Conservation (phyloP, 2,329 filamentous ascomycete genomes). For the Penicillium sp. region DNA sequence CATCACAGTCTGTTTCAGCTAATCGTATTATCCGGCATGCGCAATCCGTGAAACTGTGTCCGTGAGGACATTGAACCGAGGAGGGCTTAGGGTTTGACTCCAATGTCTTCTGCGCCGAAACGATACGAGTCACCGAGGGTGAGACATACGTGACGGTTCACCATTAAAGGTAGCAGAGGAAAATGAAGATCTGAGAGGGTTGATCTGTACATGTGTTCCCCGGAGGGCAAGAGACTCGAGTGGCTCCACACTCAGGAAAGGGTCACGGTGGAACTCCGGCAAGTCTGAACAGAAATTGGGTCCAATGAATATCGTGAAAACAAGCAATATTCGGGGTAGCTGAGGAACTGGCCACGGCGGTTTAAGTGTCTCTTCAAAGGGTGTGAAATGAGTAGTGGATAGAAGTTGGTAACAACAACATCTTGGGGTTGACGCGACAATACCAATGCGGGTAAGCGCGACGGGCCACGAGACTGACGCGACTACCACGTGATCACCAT, state of each 20-base stretch:
- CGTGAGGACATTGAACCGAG: slow-evolving; percentile 58
- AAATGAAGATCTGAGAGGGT: slow-evolving; percentile 77
- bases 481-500: neutral
- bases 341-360: slow-evolving; percentile 1
- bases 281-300: slow-evolving; percentile 18
- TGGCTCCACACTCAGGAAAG: slow-evolving; percentile 27
- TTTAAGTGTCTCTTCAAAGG: neutral
- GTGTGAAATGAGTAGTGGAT: slow-evolving; percentile 12
- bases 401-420: slow-evolving; percentile 1
- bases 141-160: slow-evolving; percentile 34
- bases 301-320: slow-evolving; percentile 13
- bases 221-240: slow-evolving; percentile 40
- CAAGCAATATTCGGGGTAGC: slow-evolving; percentile 6
- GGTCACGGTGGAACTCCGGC: slow-evolving; percentile 8
- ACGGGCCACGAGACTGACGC: slow-evolving; percentile 20
- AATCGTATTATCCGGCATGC: slow-evolving; percentile 70
- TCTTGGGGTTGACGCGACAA: neutral
- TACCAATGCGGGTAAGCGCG: neutral
- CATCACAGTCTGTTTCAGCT: slow-evolving; percentile 47
- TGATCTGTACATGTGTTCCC: slow-evolving; percentile 58
- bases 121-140: slow-evolving; percentile 39
- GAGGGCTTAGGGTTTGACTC: slow-evolving; percentile 93
- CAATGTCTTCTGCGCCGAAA: slow-evolving; percentile 65
- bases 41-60: slow-evolving; percentile 65
- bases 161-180: slow-evolving; percentile 53